Percentiles rank a stretch among this genome's conserved stretches.
Evolutionary conservation across 2,329 filamentous ascomycete genomes (phyloP).

Genomic region (Penicillium sp.): DNA sequence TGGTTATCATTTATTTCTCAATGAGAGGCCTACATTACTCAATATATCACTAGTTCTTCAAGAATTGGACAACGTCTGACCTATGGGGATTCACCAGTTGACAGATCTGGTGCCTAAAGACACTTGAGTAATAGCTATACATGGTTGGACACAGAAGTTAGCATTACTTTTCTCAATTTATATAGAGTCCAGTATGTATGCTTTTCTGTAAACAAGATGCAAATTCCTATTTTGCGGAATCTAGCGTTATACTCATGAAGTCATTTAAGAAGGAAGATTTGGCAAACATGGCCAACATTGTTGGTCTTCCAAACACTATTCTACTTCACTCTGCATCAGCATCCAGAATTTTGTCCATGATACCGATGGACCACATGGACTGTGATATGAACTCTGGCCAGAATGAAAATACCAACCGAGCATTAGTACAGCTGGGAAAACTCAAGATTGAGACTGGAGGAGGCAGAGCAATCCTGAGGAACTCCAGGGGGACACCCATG

Average conservation of each 20-base stretch:
- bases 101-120: background rate
- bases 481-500: background rate
- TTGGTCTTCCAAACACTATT: background rate
- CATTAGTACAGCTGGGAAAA: too few relatives aligned
- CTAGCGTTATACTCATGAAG: background rate
- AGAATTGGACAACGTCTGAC: background rate
- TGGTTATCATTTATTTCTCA: background rate
- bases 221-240: background rate
- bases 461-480: background rate
- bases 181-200: background rate
- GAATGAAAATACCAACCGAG: background rate
- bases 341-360: background rate
- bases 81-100: background rate
- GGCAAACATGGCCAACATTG: background rate
- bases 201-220: background rate
- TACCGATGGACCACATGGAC: background rate
- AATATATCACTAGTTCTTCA: background rate
- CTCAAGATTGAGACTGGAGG: too few relatives aligned
- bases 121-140: background rate
- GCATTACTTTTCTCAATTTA: background rate
- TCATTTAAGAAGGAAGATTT: background rate
- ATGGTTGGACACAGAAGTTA: too few relatives aligned
- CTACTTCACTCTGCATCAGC: background rate
- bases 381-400: background rate
- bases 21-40: background rate